Evolutionary conservation across 2,329 filamentous ascomycete species (phyloP).

Genomic region (Phialemoniopsis sp.): DNA sequence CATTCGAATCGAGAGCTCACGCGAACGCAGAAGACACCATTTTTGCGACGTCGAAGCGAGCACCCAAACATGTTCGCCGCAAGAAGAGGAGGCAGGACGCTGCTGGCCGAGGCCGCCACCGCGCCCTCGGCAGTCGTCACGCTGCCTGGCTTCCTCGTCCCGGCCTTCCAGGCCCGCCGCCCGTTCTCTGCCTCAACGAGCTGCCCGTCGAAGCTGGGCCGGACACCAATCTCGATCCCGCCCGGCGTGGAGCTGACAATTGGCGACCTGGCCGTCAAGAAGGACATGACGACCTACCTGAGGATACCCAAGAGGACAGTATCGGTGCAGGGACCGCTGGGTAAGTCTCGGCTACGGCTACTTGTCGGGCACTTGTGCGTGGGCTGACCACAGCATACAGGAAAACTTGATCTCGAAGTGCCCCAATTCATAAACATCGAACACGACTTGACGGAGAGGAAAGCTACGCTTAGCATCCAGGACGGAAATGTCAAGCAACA

Average conservation of each 20-base stretch:
- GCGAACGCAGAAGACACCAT: neutral
- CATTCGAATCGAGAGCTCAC: neutral
- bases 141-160: slow-evolving; percentile 70
- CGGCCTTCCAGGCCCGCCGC: slow-evolving; percentile 56
- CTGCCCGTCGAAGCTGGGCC: slow-evolving; percentile 78
- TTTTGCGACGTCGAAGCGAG: neutral
- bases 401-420: slow-evolving; percentile 73
- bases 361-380: no score
- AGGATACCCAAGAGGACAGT: slow-evolving; percentile 62
- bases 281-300: slow-evolving; percentile 55
- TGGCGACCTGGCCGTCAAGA: slow-evolving; percentile 53
- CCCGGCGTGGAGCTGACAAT: slow-evolving; percentile 76
- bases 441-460: slow-evolving; percentile 59
- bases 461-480: slow-evolving; percentile 65
- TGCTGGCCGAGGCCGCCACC: slow-evolving; percentile 14
- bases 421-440: slow-evolving; percentile 72
- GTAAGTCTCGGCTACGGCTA: slow-evolving; percentile 46
- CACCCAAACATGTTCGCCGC: slow-evolving; percentile 57
- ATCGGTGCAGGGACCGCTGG: slow-evolving; percentile 76
- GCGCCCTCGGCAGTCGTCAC: slow-evolving; percentile 41
- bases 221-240: slow-evolving; percentile 74
- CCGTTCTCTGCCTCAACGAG: slow-evolving; percentile 68
- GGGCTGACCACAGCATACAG: slow-evolving; percentile 28
- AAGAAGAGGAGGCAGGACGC: slow-evolving; percentile 49
- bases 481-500: slow-evolving; percentile 69